Evolutionary conservation across 176 grass and related monocot genomes (phyloP).

Genomic region (Canna indica): DNA sequence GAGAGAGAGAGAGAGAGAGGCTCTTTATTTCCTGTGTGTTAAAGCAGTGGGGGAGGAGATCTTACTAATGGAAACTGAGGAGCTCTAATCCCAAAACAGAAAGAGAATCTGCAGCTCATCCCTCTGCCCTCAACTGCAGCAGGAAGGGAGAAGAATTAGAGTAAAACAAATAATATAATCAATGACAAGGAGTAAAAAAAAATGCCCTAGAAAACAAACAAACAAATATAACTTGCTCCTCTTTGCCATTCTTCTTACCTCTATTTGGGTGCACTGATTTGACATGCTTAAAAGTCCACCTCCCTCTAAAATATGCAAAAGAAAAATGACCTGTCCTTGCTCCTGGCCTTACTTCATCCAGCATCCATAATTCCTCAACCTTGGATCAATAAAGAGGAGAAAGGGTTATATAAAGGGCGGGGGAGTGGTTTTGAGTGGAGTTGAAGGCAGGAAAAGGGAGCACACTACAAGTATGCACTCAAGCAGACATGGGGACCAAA

Average conservation of each 20-base stretch:
- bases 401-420: slow-evolving; percentile 18
- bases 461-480: no score
- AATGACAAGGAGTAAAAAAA: slow-evolving; percentile 47
- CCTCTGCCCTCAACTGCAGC: slow-evolving; percentile 26
- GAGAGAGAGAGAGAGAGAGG: background rate
- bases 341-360: background rate
- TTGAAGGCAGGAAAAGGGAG: slow-evolving; percentile 77
- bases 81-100: slow-evolving; percentile 38
- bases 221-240: slow-evolving; percentile 13
- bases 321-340: no score
- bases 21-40: background rate
- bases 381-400: background rate
- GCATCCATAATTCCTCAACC: slow-evolving; percentile 22
- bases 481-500: slow-evolving; percentile 50
- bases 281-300: slow-evolving; percentile 40
- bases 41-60: slow-evolving; percentile 6
- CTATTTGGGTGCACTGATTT: slow-evolving; percentile 46
- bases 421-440: slow-evolving; percentile 62
- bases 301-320: no score
- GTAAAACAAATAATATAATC: no score
- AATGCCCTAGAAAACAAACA: slow-evolving; percentile 18
- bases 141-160: slow-evolving; percentile 10
- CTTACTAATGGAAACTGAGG: slow-evolving; percentile 29
- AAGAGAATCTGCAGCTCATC: slow-evolving; percentile 47
- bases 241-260: slow-evolving; percentile 18